These are phyloP conservation scores for Boletus smithii DNA, from an alignment of 1,284 basidiomycete species.

Conservation along the genomic window DNA sequence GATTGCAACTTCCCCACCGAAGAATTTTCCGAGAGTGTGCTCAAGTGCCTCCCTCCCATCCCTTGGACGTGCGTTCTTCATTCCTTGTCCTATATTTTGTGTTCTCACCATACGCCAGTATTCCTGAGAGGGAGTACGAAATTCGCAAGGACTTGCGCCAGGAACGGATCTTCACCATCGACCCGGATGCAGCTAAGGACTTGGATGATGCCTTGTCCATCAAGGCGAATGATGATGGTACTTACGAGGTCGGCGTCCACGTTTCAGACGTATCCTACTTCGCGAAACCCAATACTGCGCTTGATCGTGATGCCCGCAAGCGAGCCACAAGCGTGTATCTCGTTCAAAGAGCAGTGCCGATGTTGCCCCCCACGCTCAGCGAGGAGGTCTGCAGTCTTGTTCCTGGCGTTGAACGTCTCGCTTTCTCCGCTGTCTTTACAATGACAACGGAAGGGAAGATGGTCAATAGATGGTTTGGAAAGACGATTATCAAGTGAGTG, in stretches of 20 bases:
- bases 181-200: conserved; percentile 87
- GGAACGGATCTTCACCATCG: conserved; percentile 90
- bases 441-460: conserved; percentile 82
- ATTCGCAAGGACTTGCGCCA: conserved; percentile 83
- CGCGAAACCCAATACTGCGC: conserved; percentile 91
- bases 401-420: conserved; percentile 83
- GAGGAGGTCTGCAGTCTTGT: conserved; percentile 92
- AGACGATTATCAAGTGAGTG: conserved; percentile 83
- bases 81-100: neutral
- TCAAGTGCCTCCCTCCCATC: conserved; percentile 92
- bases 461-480: conserved; percentile 87
- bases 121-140: conserved; percentile 90
- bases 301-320: conserved; percentile 97
- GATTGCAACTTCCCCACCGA: conserved; percentile 98
- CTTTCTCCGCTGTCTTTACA: conserved; percentile 88
- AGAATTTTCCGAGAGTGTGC: conserved; percentile 89
- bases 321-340: conserved; percentile 96
- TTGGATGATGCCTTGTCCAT: conserved; percentile 94
- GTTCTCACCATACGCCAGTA: conserved; percentile 42
- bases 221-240: conserved; percentile 85
- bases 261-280: conserved; percentile 96
- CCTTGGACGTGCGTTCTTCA: conserved; percentile 78
- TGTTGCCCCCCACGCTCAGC: conserved; percentile 89
- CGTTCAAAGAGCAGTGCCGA: conserved; percentile 91
- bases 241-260: conserved; percentile 89